Evolutionary conservation across 2,329 filamentous ascomycete genomes (phyloP), one percentile per base, ranked within the genome.

Genomic region (Neurospora sp.): DNA sequence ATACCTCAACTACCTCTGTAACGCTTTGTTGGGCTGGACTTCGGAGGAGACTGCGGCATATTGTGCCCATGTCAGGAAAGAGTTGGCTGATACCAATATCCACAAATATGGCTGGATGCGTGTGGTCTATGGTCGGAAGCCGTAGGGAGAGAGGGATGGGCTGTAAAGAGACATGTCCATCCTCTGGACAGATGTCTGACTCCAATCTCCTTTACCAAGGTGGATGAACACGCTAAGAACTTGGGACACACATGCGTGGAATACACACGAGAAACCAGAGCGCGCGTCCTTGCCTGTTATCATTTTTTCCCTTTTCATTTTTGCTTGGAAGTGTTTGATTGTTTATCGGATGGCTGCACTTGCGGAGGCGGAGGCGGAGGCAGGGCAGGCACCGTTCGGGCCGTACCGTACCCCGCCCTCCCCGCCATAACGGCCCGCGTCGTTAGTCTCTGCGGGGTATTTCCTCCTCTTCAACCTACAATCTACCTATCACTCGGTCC

Each of bases 51-150:
- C 74, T 67, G 6, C 8, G 1, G 71, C 74, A 8, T 75, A 73
- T 40, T 41, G 69, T 69, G 71, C 69, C 19, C 73, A 74, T 37
- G n/a, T 75, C 8, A 69, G 70, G 4, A 68, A 57, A 28, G 74
- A 75, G 70, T 39, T 73, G 39, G 70, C 69, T 10, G 69, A 70
- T 23, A 38, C 40, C 4, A 72, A 74, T 8, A 69, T 74, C 28
- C 74, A 75, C 40, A 67, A 52, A 8, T 73, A 72, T 41, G 66
- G 68, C 37, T 57, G 66, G 37, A 23, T 68, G 15, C 72, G 70
- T 15, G 36, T 70, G 6, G 71, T 71, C 3, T 74, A 69, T 70
- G 72, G 68, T 6, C 72, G 66, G 40, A 75, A 75, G 66, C 74
- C 74, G 6, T 33, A 57, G 46, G 23, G 41, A 43, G 41, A 57